Evolutionary conservation across 108 stramenopile species (phyloP).

Genomic region (Fragilaria radians): DNA sequence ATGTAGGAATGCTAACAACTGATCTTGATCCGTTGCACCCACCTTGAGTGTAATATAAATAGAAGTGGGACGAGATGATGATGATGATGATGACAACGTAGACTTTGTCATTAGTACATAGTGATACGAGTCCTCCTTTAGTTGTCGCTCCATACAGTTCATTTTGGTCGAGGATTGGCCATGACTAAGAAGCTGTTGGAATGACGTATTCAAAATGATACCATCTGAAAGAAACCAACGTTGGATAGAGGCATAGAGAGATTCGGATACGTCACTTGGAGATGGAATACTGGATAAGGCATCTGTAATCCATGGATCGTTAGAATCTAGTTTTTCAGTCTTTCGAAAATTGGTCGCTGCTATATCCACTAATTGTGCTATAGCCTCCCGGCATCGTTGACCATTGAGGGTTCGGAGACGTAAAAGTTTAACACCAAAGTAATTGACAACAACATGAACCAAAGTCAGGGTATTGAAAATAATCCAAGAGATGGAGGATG

Average conservation of each 20-base stretch:
- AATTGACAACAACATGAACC: slow-evolving; percentile 93
- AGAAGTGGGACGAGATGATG: neutral
- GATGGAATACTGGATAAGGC: slow-evolving; percentile 9
- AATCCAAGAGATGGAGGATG: slow-evolving; percentile 46
- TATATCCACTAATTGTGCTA: slow-evolving; percentile 9
- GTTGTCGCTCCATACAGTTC: neutral
- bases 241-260: slow-evolving; percentile 22
- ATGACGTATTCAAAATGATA: neutral
- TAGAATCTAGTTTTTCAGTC: neutral
- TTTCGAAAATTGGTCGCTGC: slow-evolving; percentile 1
- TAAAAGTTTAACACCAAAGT: slow-evolving; percentile 68
- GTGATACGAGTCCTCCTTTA: neutral
- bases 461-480: slow-evolving; percentile 74
- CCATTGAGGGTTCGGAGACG: slow-evolving; percentile 78
- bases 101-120: no score
- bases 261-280: slow-evolving; percentile 28
- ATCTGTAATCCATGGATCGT: neutral
- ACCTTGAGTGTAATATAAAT: slow-evolving; percentile 38
- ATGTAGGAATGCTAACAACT: slow-evolving; percentile 63
- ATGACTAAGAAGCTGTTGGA: neutral
- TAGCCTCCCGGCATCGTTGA: slow-evolving; percentile 25
- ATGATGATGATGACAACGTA: no score
- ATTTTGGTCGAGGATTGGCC: neutral
- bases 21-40: slow-evolving; percentile 40
- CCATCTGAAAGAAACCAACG: slow-evolving; percentile 14